These are phyloP conservation scores for Silene uniflora DNA, from an alignment of 148 eudicot genomes.

Conservation along the genomic window DNA sequence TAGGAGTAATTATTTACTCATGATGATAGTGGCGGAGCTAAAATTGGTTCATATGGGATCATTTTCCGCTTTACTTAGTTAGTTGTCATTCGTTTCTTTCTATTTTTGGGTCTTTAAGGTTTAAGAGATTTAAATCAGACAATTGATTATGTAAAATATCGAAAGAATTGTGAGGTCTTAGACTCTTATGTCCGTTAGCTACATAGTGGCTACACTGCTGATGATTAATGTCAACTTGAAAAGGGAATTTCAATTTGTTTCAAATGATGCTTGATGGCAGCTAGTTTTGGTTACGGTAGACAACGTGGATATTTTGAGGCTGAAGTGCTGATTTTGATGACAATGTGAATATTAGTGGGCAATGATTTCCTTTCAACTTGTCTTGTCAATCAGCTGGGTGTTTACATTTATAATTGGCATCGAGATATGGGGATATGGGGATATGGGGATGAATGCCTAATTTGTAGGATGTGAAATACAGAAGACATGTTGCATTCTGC, in stretches of 20 bases:
- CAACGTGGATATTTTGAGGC: background rate
- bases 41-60: background rate
- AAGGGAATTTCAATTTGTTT: background rate
- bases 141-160: no score
- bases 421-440: background rate
- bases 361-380: background rate
- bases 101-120: background rate
- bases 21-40: background rate
- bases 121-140: no score
- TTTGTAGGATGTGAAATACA: background rate
- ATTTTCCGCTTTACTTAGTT: background rate
- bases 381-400: background rate
- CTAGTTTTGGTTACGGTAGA: background rate
- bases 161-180: background rate
- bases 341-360: background rate
- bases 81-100: background rate
- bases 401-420: background rate
- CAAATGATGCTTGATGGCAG: background rate
- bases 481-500: background rate
- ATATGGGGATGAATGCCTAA: background rate
- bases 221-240: background rate
- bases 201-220: background rate
- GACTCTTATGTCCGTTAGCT: background rate
- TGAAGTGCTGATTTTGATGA: background rate
- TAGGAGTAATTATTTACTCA: no score